Conservation (phyloP, 306 rosid species). For the Psophocarpus tetragonolobus region DNA sequence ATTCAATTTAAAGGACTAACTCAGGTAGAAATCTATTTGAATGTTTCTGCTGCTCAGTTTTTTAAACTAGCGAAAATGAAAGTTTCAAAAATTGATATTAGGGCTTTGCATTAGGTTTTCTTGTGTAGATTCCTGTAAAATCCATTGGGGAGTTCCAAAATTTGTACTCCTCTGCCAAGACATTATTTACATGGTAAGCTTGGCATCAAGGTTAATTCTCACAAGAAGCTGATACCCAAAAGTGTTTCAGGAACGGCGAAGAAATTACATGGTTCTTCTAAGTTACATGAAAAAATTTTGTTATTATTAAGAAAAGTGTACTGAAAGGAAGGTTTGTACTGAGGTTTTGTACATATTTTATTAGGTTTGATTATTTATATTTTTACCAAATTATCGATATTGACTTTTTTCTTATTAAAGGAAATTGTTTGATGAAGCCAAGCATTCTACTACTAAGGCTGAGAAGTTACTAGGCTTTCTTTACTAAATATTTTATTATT, state of each 20-base stretch:
- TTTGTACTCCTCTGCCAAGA: conserved; percentile 65
- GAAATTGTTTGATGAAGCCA: conserved; percentile 67
- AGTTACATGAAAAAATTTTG: conserved; percentile 53
- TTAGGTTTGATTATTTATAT: conserved; percentile 3
- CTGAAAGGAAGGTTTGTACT: conserved; percentile 65
- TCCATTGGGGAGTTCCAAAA: conserved; percentile 64
- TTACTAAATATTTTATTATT: neutral
- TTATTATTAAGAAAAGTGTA: conserved; percentile 25
- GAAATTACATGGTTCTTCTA: conserved; percentile 43
- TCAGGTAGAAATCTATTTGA: conserved; percentile 44
- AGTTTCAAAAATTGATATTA: neutral
- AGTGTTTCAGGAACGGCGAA: conserved; percentile 46
- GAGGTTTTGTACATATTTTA: conserved; percentile 10
- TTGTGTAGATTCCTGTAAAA: conserved; percentile 62
- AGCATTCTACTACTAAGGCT: conserved; percentile 43
- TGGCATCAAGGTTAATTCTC: conserved; percentile 67
- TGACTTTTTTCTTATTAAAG: conserved; percentile 45
- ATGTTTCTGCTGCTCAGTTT: neutral
- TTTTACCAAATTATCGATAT: neutral
- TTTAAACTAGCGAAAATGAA: neutral
- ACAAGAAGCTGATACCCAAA: conserved; percentile 40
- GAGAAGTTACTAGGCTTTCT: conserved; percentile 56
- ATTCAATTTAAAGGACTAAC: conserved; percentile 85
- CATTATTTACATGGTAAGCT: conserved; percentile 66
- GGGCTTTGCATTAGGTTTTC: neutral